These are phyloP conservation scores for Xylaria sp. DNA, from an alignment of 495 filamentous ascomycete species.

Conservation along the genomic window DNA sequence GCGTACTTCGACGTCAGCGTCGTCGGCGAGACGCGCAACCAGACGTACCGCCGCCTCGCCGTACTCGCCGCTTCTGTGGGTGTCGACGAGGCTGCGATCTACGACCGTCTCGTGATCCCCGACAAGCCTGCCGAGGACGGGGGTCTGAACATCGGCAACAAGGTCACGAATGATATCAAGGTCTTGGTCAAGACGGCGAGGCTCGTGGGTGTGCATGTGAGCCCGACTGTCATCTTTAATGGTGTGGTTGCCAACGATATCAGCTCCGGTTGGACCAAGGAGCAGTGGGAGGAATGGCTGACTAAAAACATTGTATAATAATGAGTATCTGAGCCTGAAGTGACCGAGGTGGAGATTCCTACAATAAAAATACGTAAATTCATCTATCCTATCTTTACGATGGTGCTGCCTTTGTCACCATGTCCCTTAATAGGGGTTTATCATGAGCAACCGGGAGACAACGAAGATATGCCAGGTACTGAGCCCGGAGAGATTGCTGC, in stretches of 20 bases:
- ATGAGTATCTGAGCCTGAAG: neutral
- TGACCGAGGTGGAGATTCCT: neutral
- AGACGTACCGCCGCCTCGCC: conserved; percentile 80
- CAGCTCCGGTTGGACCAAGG: conserved; percentile 74
- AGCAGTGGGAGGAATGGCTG: conserved; percentile 88
- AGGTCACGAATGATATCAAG: conserved; percentile 85
- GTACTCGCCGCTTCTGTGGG: conserved; percentile 67
- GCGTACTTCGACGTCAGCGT: conserved; percentile 84
- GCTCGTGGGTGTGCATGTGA: conserved; percentile 82
- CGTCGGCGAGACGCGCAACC: conserved; percentile 81
- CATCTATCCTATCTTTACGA: neutral
- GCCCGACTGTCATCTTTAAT: conserved; percentile 88
- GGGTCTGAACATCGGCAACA: conserved; percentile 76
- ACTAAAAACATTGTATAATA: conserved; percentile 72
- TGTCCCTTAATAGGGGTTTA: too few species aligned
- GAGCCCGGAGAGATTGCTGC: too few species aligned
- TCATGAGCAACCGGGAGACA: too few species aligned
- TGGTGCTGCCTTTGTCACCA: neutral
- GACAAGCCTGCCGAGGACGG: conserved; percentile 69
- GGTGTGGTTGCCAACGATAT: conserved; percentile 81
- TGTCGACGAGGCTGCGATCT: conserved; percentile 69
- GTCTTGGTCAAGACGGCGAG: conserved; percentile 80
- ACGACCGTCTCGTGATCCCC: conserved; percentile 66
- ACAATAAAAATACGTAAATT: neutral
- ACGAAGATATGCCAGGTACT: too few species aligned